Evolutionary conservation across 805 yeast genomes (phyloP), one percentile per base, ranked within the genome.

Genomic region (Isabelozyma heimii): DNA sequence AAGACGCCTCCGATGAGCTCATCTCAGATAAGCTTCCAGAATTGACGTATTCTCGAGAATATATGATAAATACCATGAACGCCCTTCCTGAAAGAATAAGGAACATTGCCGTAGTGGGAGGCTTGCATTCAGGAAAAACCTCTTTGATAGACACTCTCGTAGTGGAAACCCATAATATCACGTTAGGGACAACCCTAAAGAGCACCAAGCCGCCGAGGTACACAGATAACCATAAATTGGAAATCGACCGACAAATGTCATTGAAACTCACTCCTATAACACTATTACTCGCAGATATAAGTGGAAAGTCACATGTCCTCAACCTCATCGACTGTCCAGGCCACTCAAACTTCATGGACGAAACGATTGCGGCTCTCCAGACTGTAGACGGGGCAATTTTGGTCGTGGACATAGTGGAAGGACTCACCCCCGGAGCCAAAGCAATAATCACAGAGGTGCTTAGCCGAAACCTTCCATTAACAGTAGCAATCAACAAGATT

Each of bases 251-350:
- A 51, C 91, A 91, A 0, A 53, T 89, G 5, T 75, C 95, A 1
- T 75, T 89, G 13, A 84, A 84, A 56, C 46, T 85, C 1, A 69
- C 85, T 1, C 83, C 89, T 0, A 75, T 87, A 54, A 71, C 92
- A 0, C 55, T 89, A 8, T 62, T 91, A 6, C 63, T 85, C 13
- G 80, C 78, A 0, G 81, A 82, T 59, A 52, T 80, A 27, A 67
- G 67, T 13, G 66, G 63, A 12, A 81, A 79, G 52, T 84, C 96
- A 0, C 66, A 70, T 14, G 80, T 81, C 0, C 57, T 84, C 16
- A 89, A 87, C 58, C 52, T 91, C 0, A 54, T 90, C 0, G 99
- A 95, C 59, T 74, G 96, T 0, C 99, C 99, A 0, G 99, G 99
- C 0, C 98, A 94, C 65, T 79, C 81, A 0, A 85, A 90, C 59